Evolutionary conservation across 2,329 filamentous ascomycete species (phyloP).

Genomic region (Cadophora luteo-olivacea): DNA sequence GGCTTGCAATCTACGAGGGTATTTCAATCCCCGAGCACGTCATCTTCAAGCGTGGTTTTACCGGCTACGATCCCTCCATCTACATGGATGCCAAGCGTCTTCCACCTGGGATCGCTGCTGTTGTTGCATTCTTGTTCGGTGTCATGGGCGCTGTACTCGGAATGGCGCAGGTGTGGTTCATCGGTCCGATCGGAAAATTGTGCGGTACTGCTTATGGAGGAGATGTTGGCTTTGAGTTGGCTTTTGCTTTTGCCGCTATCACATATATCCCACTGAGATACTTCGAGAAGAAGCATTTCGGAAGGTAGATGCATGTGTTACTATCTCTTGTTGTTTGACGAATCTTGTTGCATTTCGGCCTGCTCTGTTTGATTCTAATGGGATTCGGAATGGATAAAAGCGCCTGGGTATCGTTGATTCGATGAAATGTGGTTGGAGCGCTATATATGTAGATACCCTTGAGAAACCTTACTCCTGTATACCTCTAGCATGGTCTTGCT

Average conservation of each 20-base stretch:
- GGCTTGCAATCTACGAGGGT: conserved; percentile 76
- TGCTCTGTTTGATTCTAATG: not conserved
- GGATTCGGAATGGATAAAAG: not conserved
- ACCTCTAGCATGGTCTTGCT: no score
- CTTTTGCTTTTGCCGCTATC: conserved; percentile 63
- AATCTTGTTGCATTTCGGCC: not conserved
- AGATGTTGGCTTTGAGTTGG: conserved; percentile 70
- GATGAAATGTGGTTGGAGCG: not conserved
- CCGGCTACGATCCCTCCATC: conserved; percentile 62
- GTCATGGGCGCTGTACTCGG: conserved; percentile 70
- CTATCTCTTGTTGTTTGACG: not conserved
- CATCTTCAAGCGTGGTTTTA: conserved; percentile 67
- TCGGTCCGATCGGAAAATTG: conserved; percentile 67
- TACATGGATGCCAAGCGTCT: conserved; percentile 65
- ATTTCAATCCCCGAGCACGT: conserved; percentile 72
- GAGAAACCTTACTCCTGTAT: not conserved
- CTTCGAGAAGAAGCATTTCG: conserved; percentile 50
- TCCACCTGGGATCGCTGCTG: conserved; percentile 68
- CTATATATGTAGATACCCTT: conserved; percentile 8
- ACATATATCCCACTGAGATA: conserved; percentile 55
- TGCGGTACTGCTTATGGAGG: conserved; percentile 50
- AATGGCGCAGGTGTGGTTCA: conserved; percentile 74
- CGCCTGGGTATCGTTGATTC: not conserved
- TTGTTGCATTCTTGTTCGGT: conserved; percentile 68
- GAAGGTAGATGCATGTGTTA: conserved; percentile 42